A percentile compares a stretch with the other conserved stretches of the same genome.
Evolutionary conservation across 225 moss, liverwort and hornwort genomes (phyloP).

Genomic region (Sphagnum contortum): DNA sequence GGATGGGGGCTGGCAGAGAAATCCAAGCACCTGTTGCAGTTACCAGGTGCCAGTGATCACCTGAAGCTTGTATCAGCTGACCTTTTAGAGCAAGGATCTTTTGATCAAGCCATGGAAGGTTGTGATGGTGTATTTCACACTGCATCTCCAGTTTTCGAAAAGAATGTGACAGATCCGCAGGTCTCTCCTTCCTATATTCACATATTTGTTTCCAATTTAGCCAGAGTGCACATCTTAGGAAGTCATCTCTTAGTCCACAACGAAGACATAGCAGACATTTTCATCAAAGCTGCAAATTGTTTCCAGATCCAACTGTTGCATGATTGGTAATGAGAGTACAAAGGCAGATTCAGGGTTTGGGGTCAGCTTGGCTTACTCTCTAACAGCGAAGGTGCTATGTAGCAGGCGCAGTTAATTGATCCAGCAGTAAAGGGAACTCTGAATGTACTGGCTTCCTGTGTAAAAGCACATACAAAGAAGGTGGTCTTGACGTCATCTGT

Average conservation of each 20-base stretch:
- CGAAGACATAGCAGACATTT: no score
- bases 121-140: slow-evolving; percentile 49
- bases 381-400: neutral
- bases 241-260: no score
- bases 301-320: neutral
- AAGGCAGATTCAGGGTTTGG: neutral
- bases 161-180: slow-evolving; percentile 19
- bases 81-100: slow-evolving; percentile 20
- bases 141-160: slow-evolving; percentile 35
- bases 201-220: neutral
- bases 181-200: slow-evolving; percentile 3
- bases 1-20: slow-evolving; percentile 11
- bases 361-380: neutral
- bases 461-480: slow-evolving; percentile 26
- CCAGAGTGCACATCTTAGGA: no score
- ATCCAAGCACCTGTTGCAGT: slow-evolving; percentile 21
- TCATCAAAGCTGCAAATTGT: no score
- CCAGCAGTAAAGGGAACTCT: slow-evolving; percentile 48
- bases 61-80: slow-evolving; percentile 31
- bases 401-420: slow-evolving; percentile 37
- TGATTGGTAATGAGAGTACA: neutral
- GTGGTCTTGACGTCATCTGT: slow-evolving; percentile 43
- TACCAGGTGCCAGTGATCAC: slow-evolving; percentile 32
- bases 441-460: slow-evolving; percentile 37
- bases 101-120: slow-evolving; percentile 18